Evolutionary conservation across 345 rosid species (phyloP).

Genomic region (Syzygium aqueum): DNA sequence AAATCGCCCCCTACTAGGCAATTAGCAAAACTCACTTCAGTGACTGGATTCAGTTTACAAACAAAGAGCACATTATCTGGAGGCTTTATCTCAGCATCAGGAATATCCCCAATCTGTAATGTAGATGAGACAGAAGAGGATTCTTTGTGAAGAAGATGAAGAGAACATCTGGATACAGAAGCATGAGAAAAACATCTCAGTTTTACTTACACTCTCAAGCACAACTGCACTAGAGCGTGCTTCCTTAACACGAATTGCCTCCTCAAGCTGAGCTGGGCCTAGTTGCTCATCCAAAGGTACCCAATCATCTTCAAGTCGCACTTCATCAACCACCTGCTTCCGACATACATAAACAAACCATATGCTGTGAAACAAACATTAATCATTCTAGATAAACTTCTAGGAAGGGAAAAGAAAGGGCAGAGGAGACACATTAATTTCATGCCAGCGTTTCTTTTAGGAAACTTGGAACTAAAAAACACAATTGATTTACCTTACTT

Average conservation of each 20-base stretch:
- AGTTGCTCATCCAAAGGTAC: slow-evolving; percentile 90
- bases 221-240: slow-evolving; percentile 96
- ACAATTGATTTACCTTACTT: background rate
- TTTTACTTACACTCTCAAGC: slow-evolving; percentile 76
- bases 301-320: slow-evolving; percentile 98
- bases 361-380: background rate
- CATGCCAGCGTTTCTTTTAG: background rate
- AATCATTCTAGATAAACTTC: background rate
- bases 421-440: background rate
- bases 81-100: slow-evolving; percentile 81
- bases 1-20: background rate
- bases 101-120: slow-evolving; percentile 60
- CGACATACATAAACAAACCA: background rate
- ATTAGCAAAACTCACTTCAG: slow-evolving; percentile 60
- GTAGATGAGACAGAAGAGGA: background rate
- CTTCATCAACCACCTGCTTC: slow-evolving; percentile 58
- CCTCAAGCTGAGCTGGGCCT: slow-evolving; percentile 58
- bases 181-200: background rate
- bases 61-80: slow-evolving; percentile 95
- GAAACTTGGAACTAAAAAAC: background rate
- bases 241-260: slow-evolving; percentile 63
- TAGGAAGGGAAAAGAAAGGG: background rate
- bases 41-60: slow-evolving; percentile 95
- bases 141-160: background rate
- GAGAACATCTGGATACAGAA: background rate